phyloP scores from a whole-genome alignment of 2,329 filamentous ascomycete species.

The Fusarium torulosum region DNA sequence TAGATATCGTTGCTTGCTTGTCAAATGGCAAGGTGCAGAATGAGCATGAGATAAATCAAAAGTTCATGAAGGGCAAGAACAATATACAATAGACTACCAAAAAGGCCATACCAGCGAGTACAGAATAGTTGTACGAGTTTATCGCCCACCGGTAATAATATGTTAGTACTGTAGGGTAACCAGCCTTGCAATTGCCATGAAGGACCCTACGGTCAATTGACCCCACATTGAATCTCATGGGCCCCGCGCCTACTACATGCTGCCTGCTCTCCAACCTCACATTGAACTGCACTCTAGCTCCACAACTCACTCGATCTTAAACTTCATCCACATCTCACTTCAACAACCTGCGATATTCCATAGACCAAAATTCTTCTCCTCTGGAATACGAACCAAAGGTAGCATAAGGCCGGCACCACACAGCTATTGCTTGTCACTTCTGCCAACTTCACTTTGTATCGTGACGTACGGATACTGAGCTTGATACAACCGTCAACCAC shows the following conservation, averaged over 20 bases:
- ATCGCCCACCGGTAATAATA: no score
- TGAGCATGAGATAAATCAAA: no score
- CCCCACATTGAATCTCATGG: slow-evolving; percentile 30
- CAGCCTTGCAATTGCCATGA: background rate
- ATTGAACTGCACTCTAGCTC: slow-evolving; percentile 31
- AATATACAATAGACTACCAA: no score
- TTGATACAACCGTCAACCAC: slow-evolving; percentile 16
- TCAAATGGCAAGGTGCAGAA: no score
- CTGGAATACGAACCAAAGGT: background rate
- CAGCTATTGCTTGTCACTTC: background rate
- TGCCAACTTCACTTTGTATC: background rate
- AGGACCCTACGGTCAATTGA: background rate
- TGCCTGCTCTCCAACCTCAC: slow-evolving; percentile 47
- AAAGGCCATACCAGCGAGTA: no score
- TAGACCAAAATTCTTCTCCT: background rate
- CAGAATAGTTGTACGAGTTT: no score
- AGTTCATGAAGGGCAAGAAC: no score
- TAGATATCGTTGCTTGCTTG: no score
- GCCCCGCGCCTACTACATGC: slow-evolving; percentile 44
- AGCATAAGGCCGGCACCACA: background rate
- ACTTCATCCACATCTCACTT: slow-evolving; percentile 20
- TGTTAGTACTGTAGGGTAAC: slow-evolving; percentile 23
- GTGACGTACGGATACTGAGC: slow-evolving; percentile 11
- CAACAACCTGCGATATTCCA: slow-evolving; percentile 7
- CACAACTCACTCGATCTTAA: slow-evolving; percentile 20